Base-by-base conservation (phyloP, 2,329 filamentous ascomycete species). In the Fusarium duplospermum region DNA sequence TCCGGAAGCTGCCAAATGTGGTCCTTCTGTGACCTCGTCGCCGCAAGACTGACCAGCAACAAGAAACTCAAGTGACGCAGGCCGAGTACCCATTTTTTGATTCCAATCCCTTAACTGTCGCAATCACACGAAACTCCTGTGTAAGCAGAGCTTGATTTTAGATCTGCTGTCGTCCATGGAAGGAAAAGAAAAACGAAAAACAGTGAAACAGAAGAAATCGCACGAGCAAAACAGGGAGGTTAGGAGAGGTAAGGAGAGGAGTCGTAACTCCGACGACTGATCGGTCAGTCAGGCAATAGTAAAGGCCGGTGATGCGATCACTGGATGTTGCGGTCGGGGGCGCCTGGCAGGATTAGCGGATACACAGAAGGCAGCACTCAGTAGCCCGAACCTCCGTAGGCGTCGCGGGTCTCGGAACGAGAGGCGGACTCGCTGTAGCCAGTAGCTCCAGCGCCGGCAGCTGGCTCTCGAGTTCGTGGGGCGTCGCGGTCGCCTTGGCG, bases 401-500 rank as follows among this genome's bases (percentile, higher is more conserved):
- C 74, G 72, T 86, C 85, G 24, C 85, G 83, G 35, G 82, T 80
- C 74, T 86, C 85, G 42, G 83, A 82, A 67, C 85, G 84, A 64
- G 84, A 80, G 59, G 83, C 80, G 57, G 81, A 79, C n/a, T 86
- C 84, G 73, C 81, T 77, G 70, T 86, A 86, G 70, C 81, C 80
- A 59, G 82, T 80, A 50, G 80, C 80, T 58, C 80, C 81, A 36
- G 78, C 81, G 38, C 79, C 80, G 38, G 81, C 74, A 54, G 82
- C 81, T 40, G 82, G 78, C 45, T 86, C 84, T 38, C 84, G 83
- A 35, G 83, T 77, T 66, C 84, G 84, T 47, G 81, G 76, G 64
- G 81, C 78, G 38, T 85, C 83, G 56, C 85, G 84, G 27, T 86
- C 84, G 61, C 79, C 79, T 62, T 79, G 81, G 62, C 87, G 86